Conservation (phyloP, 164 flowering plant genomes). For the Macadamia integrifolia region DNA sequence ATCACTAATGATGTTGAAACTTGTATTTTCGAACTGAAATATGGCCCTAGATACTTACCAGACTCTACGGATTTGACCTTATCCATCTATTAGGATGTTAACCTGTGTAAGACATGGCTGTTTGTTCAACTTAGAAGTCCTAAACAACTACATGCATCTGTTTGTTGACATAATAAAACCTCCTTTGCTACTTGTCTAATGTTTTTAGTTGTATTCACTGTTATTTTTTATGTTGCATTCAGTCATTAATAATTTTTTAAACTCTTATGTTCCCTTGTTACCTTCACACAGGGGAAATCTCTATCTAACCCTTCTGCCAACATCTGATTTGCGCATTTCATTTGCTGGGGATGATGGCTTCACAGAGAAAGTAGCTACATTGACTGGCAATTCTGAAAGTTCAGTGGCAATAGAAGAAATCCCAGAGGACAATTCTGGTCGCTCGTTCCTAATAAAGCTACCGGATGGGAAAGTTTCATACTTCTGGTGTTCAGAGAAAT, state of each 20-base stretch:
- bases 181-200: not conserved
- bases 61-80: too few relatives aligned
- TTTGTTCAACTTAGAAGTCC: too few relatives aligned
- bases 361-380: conserved; percentile 53
- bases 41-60: too few relatives aligned
- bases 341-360: conserved; percentile 80
- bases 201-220: not conserved
- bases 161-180: too few relatives aligned
- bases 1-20: too few relatives aligned
- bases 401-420: conserved; percentile 54
- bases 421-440: conserved; percentile 64
- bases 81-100: too few relatives aligned
- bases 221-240: not conserved
- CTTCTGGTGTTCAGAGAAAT: conserved; percentile 93
- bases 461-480: conserved; percentile 38
- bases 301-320: conserved; percentile 67
- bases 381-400: conserved; percentile 37
- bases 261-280: not conserved
- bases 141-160: too few relatives aligned
- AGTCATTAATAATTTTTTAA: not conserved
- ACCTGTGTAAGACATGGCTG: too few relatives aligned
- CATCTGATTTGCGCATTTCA: conserved; percentile 77
- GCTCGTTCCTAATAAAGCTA: conserved; percentile 59
- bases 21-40: too few relatives aligned
- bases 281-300: conserved; percentile 67